These are phyloP conservation scores for Biscogniauxia sp. DNA, from an alignment of 2,329 filamentous ascomycete genomes.

Conservation along the genomic window DNA sequence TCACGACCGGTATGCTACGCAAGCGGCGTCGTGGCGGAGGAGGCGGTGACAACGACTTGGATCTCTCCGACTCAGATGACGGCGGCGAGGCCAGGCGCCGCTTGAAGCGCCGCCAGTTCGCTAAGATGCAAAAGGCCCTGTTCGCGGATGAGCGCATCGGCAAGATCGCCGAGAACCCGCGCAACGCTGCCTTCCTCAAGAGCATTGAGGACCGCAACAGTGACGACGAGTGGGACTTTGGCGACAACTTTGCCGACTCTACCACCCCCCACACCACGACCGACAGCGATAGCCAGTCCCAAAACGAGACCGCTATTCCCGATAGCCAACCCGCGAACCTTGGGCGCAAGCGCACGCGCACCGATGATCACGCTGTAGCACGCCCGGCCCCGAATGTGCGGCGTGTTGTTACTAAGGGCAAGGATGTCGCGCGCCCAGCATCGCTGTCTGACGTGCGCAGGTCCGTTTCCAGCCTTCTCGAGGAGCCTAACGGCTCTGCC, in stretches of 20 bases:
- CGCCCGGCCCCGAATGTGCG: slow-evolving; percentile 60
- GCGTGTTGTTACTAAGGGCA: slow-evolving; percentile 59
- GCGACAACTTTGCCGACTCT: slow-evolving; percentile 52
- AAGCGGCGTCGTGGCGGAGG: slow-evolving; percentile 57
- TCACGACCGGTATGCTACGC: slow-evolving; percentile 83
- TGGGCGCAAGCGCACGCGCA: slow-evolving; percentile 30
- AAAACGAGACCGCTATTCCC: slow-evolving; percentile 39
- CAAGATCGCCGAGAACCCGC: slow-evolving; percentile 85
- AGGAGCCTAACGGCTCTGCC: slow-evolving; percentile 55
- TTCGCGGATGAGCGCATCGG: slow-evolving; percentile 86
- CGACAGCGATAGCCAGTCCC: slow-evolving; percentile 37
- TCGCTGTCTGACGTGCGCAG: slow-evolving; percentile 79
- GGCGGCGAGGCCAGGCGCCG: slow-evolving; percentile 74
- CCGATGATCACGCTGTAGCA: slow-evolving; percentile 30
- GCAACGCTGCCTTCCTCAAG: slow-evolving; percentile 84
- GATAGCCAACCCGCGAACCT: slow-evolving; percentile 52
- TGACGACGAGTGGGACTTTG: slow-evolving; percentile 75
- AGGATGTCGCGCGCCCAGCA: slow-evolving; percentile 56
- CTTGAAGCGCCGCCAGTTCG: slow-evolving; percentile 83
- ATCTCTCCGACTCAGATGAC: slow-evolving; percentile 89
- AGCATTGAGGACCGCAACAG: slow-evolving; percentile 80
- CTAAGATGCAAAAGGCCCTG: slow-evolving; percentile 85
- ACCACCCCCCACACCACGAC: slow-evolving; percentile 35
- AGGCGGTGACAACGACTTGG: slow-evolving; percentile 67
- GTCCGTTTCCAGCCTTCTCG: slow-evolving; percentile 79